Evolutionary conservation across 352 stramenopile species (phyloP), one percentile per base, ranked within the genome.

Genomic region (Pythium vanterpoolii): DNA sequence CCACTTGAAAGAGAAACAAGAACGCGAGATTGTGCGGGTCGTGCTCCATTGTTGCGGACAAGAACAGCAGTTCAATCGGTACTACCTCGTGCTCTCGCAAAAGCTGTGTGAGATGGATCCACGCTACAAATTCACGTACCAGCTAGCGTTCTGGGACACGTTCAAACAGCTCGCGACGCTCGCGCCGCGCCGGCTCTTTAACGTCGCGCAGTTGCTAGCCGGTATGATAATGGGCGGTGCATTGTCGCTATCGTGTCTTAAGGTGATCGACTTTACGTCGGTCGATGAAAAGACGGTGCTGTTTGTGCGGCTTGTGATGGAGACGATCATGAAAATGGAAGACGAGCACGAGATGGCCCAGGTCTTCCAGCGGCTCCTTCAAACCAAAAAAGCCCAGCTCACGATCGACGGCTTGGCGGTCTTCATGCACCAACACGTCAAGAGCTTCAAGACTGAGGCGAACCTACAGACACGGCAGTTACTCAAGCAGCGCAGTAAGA

Each of bases 61-160:
- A 52, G 85, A 94, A 64, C 71, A 76, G 28, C 79, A 86, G 40
- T 99, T 97, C 81, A 99, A 99, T 71, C 90, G 87, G 54, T 99
- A 92, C 68, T 99, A 98, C 71, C 83, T 96, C 34, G 79, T 97
- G 62, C 79, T 99, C 28, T 93, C 90, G 4, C 73, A 85, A 38
- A 90, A 96, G 38, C 78, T 99, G 54, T 98, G 93, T 62, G 87
- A 98, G 67, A 97, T 94, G 69, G 92, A 98, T 62, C 76, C 68
- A 33, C 92, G 96, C 39, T 97, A 93, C 72, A 98, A 97, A 59
- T 99, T 98, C 63, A 98, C 93, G 19, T 88, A 98, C 47, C 96
- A 98, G 65, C 79, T 99, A 19, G 90, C 96, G 40, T 98, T 97
- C 68, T 99, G 96, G 96, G 96, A 99, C 74, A 72, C 83, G 36